These are phyloP conservation scores for Agrocybe praecox DNA, from an alignment of 768 basidiomycete species.

Conservation along the genomic window DNA sequence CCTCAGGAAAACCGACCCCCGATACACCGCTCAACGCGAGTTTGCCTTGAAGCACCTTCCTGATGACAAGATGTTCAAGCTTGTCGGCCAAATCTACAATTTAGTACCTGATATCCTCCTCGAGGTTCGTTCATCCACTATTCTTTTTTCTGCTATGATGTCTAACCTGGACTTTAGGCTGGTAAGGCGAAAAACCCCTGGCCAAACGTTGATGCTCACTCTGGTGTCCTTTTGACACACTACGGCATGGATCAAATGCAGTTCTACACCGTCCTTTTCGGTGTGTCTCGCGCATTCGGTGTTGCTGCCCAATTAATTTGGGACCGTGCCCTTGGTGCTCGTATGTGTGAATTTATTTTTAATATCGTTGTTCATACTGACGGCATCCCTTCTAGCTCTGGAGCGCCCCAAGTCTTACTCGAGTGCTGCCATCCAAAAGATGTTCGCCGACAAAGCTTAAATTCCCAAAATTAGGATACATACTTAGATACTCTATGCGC, in stretches of 20 bases:
- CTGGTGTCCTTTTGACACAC: conserved; percentile 84
- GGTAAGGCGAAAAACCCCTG: conserved; percentile 94
- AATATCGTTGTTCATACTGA: background rate
- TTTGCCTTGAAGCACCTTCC: conserved; percentile 87
- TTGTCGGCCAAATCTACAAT: conserved; percentile 87
- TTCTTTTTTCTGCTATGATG: background rate
- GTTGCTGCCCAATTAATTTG: conserved; percentile 89
- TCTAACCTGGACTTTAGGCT: conserved; percentile 44
- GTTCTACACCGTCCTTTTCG: conserved; percentile 97
- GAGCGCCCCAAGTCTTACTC: conserved; percentile 94
- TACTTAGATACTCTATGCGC: background rate
- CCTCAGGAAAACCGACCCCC: conserved; percentile 88
- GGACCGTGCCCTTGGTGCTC: conserved; percentile 92
- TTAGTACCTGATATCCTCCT: conserved; percentile 90
- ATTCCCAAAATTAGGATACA: background rate
- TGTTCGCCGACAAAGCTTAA: conserved; percentile 64
- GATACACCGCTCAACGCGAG: conserved; percentile 88
- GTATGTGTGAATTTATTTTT: conserved; percentile 45
- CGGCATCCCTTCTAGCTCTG: conserved; percentile 49
- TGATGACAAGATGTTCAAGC: conserved; percentile 89
- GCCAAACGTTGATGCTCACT: conserved; percentile 98
- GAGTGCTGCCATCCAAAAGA: conserved; percentile 74
- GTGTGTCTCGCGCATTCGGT: conserved; percentile 93
- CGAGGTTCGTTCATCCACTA: conserved; percentile 45
- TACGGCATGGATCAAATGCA: conserved; percentile 90